These are phyloP conservation scores for Pythium monospermum DNA, from an alignment of 352 stramenopile genomes.

Conservation along the genomic window DNA sequence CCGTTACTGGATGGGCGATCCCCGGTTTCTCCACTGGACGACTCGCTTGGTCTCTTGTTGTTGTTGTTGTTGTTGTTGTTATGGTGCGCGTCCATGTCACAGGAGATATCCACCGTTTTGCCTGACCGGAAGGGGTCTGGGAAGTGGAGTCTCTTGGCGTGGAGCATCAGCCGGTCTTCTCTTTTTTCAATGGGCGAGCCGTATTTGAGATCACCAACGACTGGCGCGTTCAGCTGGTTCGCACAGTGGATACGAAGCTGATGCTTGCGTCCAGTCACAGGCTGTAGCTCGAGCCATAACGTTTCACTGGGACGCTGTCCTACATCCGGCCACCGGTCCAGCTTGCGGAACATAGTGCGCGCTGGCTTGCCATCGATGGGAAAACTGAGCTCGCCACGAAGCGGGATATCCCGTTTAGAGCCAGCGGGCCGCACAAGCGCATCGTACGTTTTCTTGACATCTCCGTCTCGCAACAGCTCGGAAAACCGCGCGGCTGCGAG, in stretches of 20 bases:
- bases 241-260: constrained; percentile 63
- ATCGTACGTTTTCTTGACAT: constrained; percentile 58
- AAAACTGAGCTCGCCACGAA: constrained; percentile 24
- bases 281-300: constrained; percentile 49
- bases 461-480: constrained; percentile 28
- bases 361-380: constrained; percentile 46
- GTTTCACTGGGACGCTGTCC: no score
- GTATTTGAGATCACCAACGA: constrained; percentile 53
- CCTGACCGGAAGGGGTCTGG: constrained; percentile 31
- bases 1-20: no score
- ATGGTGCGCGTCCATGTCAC: no score
- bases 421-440: constrained; percentile 29
- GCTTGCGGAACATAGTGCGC: constrained; percentile 28
- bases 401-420: constrained; percentile 14
- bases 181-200: constrained; percentile 9
- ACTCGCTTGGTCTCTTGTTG: no score
- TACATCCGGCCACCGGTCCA: neutral
- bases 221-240: constrained; percentile 31
- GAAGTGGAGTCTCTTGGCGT: constrained; percentile 46
- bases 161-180: constrained; percentile 39
- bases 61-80: no score
- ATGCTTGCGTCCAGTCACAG: constrained; percentile 59
- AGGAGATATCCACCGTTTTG: constrained; percentile 19
- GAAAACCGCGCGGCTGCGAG: constrained; percentile 63
- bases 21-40: no score